A percentile compares a stretch with the other conserved stretches of the same genome.
These are phyloP conservation scores for Camelina sativa DNA, from an alignment of 345 rosid genomes.

Conservation along the genomic window DNA sequence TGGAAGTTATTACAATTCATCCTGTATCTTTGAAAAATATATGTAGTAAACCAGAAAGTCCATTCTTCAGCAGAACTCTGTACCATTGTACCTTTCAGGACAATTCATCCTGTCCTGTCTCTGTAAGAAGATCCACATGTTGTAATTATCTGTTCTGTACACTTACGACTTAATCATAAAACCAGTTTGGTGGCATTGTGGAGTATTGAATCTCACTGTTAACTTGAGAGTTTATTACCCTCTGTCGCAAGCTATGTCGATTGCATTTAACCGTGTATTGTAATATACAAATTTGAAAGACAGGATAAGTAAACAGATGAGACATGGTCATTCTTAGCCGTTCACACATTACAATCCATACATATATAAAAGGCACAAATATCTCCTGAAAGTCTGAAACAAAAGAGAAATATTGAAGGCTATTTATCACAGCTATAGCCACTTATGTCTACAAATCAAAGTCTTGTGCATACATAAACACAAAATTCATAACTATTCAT, in stretches of 20 bases:
- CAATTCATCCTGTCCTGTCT: slow-evolving; percentile 17
- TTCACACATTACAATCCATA: slow-evolving; percentile 30
- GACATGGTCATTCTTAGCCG: not conserved
- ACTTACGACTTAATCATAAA: slow-evolving; percentile 18
- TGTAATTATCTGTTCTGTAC: slow-evolving; percentile 27
- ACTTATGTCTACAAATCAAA: slow-evolving; percentile 32
- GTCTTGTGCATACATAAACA: slow-evolving; percentile 38
- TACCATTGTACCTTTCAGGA: slow-evolving; percentile 31
- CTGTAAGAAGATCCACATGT: slow-evolving; percentile 21
- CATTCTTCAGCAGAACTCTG: slow-evolving; percentile 29
- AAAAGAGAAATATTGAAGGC: slow-evolving; percentile 14
- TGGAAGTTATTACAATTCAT: slow-evolving; percentile 17
- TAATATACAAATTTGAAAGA: not conserved
- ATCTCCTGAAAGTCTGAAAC: slow-evolving; percentile 3
- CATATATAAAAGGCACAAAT: slow-evolving; percentile 26
- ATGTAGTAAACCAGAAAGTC: slow-evolving; percentile 31
- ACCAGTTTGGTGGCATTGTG: slow-evolving; percentile 2
- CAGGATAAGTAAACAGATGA: not conserved
- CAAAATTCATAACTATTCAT: not conserved
- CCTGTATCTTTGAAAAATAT: slow-evolving; percentile 2
- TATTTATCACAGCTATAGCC: slow-evolving; percentile 20
- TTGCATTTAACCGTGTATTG: not conserved
- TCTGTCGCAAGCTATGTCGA: not conserved
- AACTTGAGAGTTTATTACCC: slow-evolving; percentile 6
- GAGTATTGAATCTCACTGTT: slow-evolving; percentile 11